Evolutionary conservation across 345 rosid species (phyloP).

Genomic region (Melaleuca quinquenervia): DNA sequence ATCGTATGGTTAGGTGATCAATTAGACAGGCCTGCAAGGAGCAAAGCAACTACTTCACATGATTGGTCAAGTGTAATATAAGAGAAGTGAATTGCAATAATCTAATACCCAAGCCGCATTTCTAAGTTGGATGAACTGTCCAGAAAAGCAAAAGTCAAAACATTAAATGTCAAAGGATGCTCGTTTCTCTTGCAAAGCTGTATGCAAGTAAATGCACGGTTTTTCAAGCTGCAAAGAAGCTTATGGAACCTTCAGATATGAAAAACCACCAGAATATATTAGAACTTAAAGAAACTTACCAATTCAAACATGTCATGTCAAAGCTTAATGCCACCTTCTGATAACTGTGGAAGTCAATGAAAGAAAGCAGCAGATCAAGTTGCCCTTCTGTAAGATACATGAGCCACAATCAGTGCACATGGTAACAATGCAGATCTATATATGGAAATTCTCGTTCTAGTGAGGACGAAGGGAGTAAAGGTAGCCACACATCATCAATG

Average conservation of each 20-base stretch:
- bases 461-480: background rate
- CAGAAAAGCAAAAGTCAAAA: background rate
- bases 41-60: background rate
- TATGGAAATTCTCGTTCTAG: background rate
- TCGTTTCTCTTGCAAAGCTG: background rate
- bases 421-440: background rate
- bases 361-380: constrained; percentile 61
- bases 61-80: background rate
- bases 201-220: background rate
- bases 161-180: background rate
- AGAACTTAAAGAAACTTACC: constrained; percentile 24
- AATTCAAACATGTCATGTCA: constrained; percentile 52
- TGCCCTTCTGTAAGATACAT: constrained; percentile 41
- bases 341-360: constrained; percentile 29
- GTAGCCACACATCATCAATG: background rate
- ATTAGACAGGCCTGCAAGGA: background rate
- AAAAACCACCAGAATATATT: background rate
- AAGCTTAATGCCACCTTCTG: constrained; percentile 42
- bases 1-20: background rate
- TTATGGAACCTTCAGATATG: background rate
- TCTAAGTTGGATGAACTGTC: background rate
- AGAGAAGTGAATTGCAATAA: background rate
- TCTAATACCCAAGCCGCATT: background rate
- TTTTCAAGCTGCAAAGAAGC: background rate
- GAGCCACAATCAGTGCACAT: background rate